Evolutionary conservation across 345 rosid species (phyloP).

Genomic region (Lepidium africanum): DNA sequence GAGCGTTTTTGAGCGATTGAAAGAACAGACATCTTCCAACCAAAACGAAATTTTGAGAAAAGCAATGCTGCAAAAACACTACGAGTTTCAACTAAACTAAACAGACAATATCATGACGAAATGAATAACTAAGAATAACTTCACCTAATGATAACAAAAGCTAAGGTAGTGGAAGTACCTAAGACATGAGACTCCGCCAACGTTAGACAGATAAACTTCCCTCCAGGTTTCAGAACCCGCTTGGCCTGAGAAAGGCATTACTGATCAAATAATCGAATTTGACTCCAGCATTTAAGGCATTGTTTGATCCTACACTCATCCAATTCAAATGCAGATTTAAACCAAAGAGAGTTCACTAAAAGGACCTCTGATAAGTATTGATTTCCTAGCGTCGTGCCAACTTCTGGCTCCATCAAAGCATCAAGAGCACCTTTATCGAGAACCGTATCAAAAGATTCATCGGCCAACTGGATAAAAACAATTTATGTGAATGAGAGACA

Average conservation of each 20-base stretch:
- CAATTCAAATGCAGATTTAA: not conserved
- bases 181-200: constrained; percentile 86
- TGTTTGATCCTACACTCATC: not conserved
- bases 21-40: constrained; percentile 69
- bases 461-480: constrained; percentile 39
- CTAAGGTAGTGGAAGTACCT: constrained; percentile 36
- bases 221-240: constrained; percentile 62
- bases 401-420: constrained; percentile 95
- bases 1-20: constrained; percentile 47
- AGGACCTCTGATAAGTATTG: constrained; percentile 77
- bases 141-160: not conserved
- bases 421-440: constrained; percentile 96
- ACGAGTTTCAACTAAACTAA: constrained; percentile 17
- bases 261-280: not conserved
- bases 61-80: constrained; percentile 54
- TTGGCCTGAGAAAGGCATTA: constrained; percentile 44
- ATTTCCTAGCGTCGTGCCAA: constrained; percentile 61
- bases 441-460: constrained; percentile 52
- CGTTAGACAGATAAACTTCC: constrained; percentile 80
- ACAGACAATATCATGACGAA: not conserved
- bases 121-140: not conserved
- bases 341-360: not conserved
- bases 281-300: not conserved
- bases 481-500: not conserved
- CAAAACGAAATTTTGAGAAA: constrained; percentile 74